phyloP scores from a whole-genome alignment of 257 asterid genomes.

The Petrea volubilis region DNA sequence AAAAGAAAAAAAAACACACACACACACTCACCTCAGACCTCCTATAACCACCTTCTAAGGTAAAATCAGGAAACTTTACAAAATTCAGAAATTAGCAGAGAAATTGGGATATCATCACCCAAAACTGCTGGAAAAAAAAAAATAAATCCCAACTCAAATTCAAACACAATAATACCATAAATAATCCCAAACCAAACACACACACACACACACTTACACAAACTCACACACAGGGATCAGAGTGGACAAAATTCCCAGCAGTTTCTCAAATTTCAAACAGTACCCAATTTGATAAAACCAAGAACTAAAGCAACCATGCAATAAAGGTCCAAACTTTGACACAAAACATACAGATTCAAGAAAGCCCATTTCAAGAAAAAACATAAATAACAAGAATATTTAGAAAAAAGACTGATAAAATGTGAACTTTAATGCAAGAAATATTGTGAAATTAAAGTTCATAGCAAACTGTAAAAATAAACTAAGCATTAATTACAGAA shows the following conservation, averaged over 20 bases:
- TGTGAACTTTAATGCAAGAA: conserved; percentile 36
- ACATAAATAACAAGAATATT: conserved; percentile 9
- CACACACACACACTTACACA: no score
- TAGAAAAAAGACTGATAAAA: conserved; percentile 21
- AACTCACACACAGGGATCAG: no score
- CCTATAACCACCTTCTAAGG: no score
- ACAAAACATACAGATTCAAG: conserved; percentile 42
- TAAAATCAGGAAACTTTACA: no score
- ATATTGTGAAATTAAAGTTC: conserved; percentile 28
- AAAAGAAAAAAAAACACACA: no score
- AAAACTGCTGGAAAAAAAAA: neutral
- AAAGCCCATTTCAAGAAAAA: conserved; percentile 36
- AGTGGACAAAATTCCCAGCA: conserved; percentile 7
- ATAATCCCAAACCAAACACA: neutral
- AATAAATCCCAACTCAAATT: conserved; percentile 28
- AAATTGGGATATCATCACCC: no score
- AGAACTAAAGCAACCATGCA: conserved; percentile 24
- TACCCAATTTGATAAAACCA: conserved; percentile 22
- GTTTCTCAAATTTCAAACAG: conserved; percentile 18
- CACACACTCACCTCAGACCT: no score
- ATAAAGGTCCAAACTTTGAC: conserved; percentile 34
- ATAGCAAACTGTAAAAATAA: conserved; percentile 26
- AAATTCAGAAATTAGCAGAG: conserved; percentile 1
- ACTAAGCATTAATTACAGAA: conserved; percentile 38
- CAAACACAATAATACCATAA: conserved; percentile 12